Evolutionary conservation across 2,329 filamentous ascomycete genomes (phyloP).

Genomic region (Exserohilum rostratum): DNA sequence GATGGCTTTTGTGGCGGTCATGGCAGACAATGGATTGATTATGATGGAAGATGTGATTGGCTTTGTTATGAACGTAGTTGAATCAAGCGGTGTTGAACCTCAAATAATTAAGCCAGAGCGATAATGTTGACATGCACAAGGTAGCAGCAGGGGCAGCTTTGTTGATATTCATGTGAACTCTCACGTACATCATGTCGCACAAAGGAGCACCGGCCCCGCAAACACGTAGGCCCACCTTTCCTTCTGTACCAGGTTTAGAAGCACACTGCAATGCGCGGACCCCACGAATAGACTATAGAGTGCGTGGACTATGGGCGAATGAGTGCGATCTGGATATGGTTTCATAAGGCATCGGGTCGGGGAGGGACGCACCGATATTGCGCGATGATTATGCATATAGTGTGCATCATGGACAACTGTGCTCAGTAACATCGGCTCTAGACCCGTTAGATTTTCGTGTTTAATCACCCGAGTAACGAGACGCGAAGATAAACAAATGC

Average conservation of each 20-base stretch:
- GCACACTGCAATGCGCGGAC: conserved; percentile 3
- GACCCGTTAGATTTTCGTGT: background rate
- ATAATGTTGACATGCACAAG: background rate
- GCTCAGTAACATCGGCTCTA: conserved; percentile 1
- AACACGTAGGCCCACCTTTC: conserved; percentile 4
- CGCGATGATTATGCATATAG: conserved; percentile 8
- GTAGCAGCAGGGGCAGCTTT: conserved; percentile 1
- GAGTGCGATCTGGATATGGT: background rate
- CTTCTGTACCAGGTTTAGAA: conserved; percentile 4
- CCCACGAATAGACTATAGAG: background rate
- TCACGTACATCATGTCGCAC: conserved; percentile 1
- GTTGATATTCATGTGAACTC: conserved; percentile 3
- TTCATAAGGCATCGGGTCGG: conserved; percentile 10
- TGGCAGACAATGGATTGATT: conserved; percentile 20
- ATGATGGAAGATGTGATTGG: conserved; percentile 9
- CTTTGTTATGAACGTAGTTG: background rate
- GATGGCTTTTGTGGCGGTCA: conserved; percentile 48
- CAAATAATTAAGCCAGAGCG: background rate
- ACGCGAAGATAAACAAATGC: background rate
- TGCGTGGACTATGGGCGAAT: conserved; percentile 2
- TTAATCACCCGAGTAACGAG: background rate
- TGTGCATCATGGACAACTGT: background rate
- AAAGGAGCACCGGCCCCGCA: conserved; percentile 12
- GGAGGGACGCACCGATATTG: conserved; percentile 2
- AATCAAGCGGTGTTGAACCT: background rate